Conservation (phyloP, 2,329 filamentous ascomycete genomes). For the Sphaceloma murrayae region DNA sequence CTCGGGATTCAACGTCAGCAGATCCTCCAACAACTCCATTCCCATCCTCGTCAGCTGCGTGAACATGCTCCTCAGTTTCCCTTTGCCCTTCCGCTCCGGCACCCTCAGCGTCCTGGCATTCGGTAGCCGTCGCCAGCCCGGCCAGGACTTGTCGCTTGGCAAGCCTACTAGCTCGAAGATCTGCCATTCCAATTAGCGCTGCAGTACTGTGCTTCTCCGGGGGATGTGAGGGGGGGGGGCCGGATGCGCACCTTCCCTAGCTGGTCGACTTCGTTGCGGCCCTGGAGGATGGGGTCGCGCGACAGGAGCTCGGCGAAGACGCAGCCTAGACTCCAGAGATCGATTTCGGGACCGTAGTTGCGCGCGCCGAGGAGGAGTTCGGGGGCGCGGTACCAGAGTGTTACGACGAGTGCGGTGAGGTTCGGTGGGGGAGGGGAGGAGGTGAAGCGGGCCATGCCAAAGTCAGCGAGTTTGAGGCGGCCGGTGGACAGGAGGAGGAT, state of each 20-base stretch:
- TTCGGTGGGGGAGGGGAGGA: constrained; percentile 63
- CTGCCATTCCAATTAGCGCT: constrained; percentile 25
- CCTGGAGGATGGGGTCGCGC: constrained; percentile 73
- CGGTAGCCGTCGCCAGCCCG: constrained; percentile 73
- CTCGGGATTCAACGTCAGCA: constrained; percentile 68
- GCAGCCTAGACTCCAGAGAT: constrained; percentile 95
- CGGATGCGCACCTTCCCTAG: constrained; percentile 50
- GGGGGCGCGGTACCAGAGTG: constrained; percentile 90
- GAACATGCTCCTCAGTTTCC: constrained; percentile 7
- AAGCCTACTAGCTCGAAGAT: constrained; percentile 87
- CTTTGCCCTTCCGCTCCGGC: neutral
- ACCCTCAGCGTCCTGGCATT: constrained; percentile 54
- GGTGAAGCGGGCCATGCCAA: constrained; percentile 91
- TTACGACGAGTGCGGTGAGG: constrained; percentile 87
- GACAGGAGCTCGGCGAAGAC: constrained; percentile 90
- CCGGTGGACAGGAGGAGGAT: constrained; percentile 92
- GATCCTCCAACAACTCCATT: constrained; percentile 53
- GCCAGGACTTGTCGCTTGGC: constrained; percentile 75
- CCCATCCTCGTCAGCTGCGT: constrained; percentile 62
- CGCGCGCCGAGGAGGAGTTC: constrained; percentile 82
- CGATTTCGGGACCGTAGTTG: constrained; percentile 96
- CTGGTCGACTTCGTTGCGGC: constrained; percentile 87
- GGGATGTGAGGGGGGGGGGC: constrained; percentile 13
- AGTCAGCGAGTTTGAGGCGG: constrained; percentile 90
- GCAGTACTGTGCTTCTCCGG: constrained; percentile 8